Evolutionary conservation across 2,329 filamentous ascomycete species (phyloP), one percentile per base, ranked within the genome.

Genomic region (Ilyonectria destructans): DNA sequence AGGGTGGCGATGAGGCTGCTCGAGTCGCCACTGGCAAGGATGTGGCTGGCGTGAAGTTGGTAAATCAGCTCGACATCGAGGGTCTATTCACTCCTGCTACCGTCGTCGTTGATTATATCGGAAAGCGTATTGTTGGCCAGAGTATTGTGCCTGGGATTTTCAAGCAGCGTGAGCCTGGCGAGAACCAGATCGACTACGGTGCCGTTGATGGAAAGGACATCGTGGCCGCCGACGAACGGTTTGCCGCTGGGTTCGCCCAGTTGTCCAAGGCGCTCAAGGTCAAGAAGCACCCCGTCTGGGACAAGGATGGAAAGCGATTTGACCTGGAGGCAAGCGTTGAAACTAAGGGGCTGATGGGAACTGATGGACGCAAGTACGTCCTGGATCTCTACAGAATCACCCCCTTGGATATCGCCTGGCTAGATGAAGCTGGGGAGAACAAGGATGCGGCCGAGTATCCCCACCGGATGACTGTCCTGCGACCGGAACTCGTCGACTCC

Each of bases 141-240:
- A 98, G 95, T 77, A 98, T 99, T 71, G 96, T 99, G 19, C 96
- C 96, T 6, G 97, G 96, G 67, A 99, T 99, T 77, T 99, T 99
- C 88, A 98, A 98, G 86, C 96, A 98, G 84, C 91, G 96, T 40
- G 96, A 98, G 77, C 94, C 95, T 33, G 96, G 95, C 59, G 96
- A 99, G 88, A 96, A 97, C 82, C 96, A 98, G 82, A 98, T 99
- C 75, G 96, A 99, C 80, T 99, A 99, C 78, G 96, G 96, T 79
- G 96, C 96, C 73, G 96, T 98, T 35, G 96, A 99, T 80, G 96
- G 97, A 73, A 97, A 97, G 83, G 96, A 99, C 73, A 89, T 97
- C 29, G 94, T 99, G 58, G 95, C 96, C 1, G 93, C 94, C 13
- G 94, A 98, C 77, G 92, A 97, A 78, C 90, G 91, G 21, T 99